Evolutionary conservation across 2,329 filamentous ascomycete genomes (phyloP), one percentile per base, ranked within the genome.

Genomic region (Paradendryphiella salina): DNA sequence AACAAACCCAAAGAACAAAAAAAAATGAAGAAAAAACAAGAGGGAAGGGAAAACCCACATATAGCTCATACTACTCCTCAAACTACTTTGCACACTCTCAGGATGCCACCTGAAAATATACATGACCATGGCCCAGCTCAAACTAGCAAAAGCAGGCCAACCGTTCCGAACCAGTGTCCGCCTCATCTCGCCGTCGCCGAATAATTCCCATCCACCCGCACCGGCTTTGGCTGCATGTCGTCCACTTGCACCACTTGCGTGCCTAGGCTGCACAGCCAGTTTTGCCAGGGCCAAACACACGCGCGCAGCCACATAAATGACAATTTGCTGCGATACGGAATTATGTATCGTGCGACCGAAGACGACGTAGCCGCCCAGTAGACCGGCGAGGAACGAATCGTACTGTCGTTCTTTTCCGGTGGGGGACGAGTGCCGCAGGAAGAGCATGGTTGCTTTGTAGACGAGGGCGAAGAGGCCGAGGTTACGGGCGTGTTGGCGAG

Each of bases 1-100:
- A 44, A 40, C 5, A 40, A 13, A 2, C 37, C 33, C 20, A 7
- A 23, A 2, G 6, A 7, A 7, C 15, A 21, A 14, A n/a, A 9
- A 13, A n/a, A 14, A 5, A 13, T 20, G 1, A 17, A 32, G n/a
- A 4, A 31, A 10, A 32, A 2, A 2, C 4, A 7, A 21, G 38
- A 23, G 23, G 50, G 18, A 31, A 28, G n/a, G n/a, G n/a, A 9
- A 26, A 10, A 80, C 83, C 69, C 93, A 99, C 79, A 99, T 96
- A 70, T 99, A 99, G 64, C 85, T 89, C 94, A 99, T 99, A 78
- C 91, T 96, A 76, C 86, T 92, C 73, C 90, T 83, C 79, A 99
- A 76, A 73, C 92, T 96, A 53, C 86, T 85, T 80, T 96, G 94
- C 70, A 99, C 82, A 49, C 89, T 90, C 65, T 95, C 90, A 4